Evolutionary conservation across 768 basidiomycete species (phyloP).

Genomic region (Sporobolomyces roseus): DNA sequence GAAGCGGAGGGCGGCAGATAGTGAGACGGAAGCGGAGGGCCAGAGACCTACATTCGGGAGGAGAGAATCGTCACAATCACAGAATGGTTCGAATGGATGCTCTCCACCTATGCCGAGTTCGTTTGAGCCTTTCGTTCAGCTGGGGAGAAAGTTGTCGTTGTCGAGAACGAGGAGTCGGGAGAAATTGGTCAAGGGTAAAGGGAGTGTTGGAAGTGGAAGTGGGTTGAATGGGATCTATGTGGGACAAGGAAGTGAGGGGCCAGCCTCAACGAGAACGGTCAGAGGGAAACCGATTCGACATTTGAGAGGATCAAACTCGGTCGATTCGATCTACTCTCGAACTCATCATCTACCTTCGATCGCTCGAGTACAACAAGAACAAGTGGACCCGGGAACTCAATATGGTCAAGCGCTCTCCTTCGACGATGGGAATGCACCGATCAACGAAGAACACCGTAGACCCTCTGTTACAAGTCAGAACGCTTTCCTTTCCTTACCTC

Average conservation of each 20-base stretch:
- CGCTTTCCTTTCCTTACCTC: constrained; percentile 37
- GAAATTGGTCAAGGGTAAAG: not conserved
- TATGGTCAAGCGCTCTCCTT: constrained; percentile 20
- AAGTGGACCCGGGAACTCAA: not conserved
- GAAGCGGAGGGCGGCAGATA: constrained; percentile 18
- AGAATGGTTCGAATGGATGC: too few species aligned
- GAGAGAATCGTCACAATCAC: not conserved
- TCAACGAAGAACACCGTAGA: constrained; percentile 8
- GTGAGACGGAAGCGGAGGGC: constrained; percentile 7
- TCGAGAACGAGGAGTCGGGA: constrained; percentile 5
- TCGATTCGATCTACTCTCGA: constrained; percentile 23
- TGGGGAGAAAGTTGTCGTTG: constrained; percentile 14
- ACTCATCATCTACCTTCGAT: not conserved
- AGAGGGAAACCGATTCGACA: constrained; percentile 33
- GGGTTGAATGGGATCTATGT: too few species aligned
- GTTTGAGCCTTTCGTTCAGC: constrained; percentile 25
- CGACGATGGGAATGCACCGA: not conserved
- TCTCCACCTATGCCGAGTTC: constrained; percentile 28
- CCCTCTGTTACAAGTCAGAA: constrained; percentile 21
- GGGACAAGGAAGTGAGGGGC: not conserved
- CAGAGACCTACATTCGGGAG: not conserved
- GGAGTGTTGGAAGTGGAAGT: not conserved
- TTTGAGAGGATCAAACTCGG: constrained; percentile 1
- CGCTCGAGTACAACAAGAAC: not conserved
- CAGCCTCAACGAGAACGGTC: not conserved